phyloP scores from a whole-genome alignment of 345 rosid species.

The Eucalyptus erythrocorys region DNA sequence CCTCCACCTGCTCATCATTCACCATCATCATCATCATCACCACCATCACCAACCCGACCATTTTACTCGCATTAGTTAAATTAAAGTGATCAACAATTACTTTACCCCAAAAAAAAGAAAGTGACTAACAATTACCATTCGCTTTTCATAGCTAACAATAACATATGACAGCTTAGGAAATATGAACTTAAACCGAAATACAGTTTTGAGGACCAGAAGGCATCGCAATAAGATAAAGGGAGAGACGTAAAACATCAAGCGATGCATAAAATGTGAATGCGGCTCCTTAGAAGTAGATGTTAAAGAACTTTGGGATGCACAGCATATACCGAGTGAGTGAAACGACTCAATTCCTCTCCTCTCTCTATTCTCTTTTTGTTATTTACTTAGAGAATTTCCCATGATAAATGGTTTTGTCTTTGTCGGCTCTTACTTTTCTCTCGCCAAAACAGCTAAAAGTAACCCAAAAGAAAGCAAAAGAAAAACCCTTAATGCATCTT shows the following conservation, averaged over 20 bases:
- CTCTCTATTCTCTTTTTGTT: not conserved
- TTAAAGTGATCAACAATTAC: not conserved
- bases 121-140: not conserved
- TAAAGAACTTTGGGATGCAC: not conserved
- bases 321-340: not conserved
- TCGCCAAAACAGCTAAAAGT: not conserved
- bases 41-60: not conserved
- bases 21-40: not conserved
- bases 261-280: not conserved
- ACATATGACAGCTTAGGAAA: not conserved
- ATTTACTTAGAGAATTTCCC: not conserved
- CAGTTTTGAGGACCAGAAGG: not conserved
- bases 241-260: not conserved
- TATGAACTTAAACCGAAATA: not conserved
- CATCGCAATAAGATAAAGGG: not conserved
- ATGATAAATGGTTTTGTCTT: not conserved
- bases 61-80: not conserved
- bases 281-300: not conserved
- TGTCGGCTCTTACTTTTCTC: not conserved
- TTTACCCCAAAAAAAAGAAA: too few species aligned
- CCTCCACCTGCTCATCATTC: slow-evolving; percentile 18
- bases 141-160: not conserved
- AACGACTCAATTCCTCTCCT: not conserved
- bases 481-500: not conserved
- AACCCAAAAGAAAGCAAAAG: not conserved